phyloP scores from a whole-genome alignment of 2,329 filamentous ascomycete genomes.

The Clarireedia monteithiana region DNA sequence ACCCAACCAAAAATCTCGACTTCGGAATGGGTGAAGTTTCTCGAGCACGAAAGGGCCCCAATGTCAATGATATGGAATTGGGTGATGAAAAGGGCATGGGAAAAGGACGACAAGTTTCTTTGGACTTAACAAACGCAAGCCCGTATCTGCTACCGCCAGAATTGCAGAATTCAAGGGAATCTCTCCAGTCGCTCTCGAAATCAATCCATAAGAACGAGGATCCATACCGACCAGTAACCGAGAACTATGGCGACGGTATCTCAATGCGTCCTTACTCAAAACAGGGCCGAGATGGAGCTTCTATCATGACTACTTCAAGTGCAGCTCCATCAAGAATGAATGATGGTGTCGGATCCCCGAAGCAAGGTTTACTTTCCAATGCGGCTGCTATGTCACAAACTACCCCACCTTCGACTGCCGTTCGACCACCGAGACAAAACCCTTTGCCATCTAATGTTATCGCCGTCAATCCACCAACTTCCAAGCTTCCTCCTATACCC shows the following conservation, averaged over 20 bases:
- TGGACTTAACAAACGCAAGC: slow-evolving; percentile 62
- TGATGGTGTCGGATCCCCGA: slow-evolving; percentile 17
- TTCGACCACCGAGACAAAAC: slow-evolving; percentile 35
- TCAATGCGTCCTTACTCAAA: slow-evolving; percentile 46
- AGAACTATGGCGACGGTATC: slow-evolving; percentile 48
- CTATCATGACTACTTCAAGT: slow-evolving; percentile 38
- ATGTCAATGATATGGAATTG: slow-evolving; percentile 12
- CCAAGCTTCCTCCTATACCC: background rate
- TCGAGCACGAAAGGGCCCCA: slow-evolving; percentile 11
- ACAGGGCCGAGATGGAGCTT: slow-evolving; percentile 33
- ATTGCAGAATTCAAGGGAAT: slow-evolving; percentile 72
- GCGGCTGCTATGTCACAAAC: slow-evolving; percentile 22
- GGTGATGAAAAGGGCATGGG: slow-evolving; percentile 29
- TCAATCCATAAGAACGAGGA: slow-evolving; percentile 70
- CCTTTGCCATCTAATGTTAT: slow-evolving; percentile 26
- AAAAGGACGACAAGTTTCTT: slow-evolving; percentile 50
- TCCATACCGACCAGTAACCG: slow-evolving; percentile 63
- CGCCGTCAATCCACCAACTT: background rate
- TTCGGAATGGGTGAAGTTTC: slow-evolving; percentile 66
- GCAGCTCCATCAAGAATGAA: slow-evolving; percentile 22
- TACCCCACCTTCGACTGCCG: slow-evolving; percentile 17
- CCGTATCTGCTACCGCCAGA: slow-evolving; percentile 91
- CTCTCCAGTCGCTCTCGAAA: slow-evolving; percentile 75
- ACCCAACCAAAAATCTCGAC: slow-evolving; percentile 86
- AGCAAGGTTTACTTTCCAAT: slow-evolving; percentile 21